These are phyloP conservation scores for Artomyces pyxidatus DNA, from an alignment of 768 basidiomycete species.

Conservation along the genomic window DNA sequence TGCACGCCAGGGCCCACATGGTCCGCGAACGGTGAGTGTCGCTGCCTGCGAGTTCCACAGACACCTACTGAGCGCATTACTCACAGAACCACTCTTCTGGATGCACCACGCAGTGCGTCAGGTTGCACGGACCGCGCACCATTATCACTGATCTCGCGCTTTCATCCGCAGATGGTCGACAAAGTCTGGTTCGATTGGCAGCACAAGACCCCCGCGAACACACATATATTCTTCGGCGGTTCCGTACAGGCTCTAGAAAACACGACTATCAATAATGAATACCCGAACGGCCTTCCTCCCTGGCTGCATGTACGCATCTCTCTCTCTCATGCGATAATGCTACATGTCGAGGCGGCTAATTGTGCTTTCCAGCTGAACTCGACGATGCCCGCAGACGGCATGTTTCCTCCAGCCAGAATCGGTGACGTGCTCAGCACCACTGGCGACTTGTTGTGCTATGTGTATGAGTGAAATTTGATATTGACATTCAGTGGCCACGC, in stretches of 20 bases:
- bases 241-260: slow-evolving; percentile 21
- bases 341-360: too few species aligned
- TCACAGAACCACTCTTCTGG: slow-evolving; percentile 28
- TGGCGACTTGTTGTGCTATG: slow-evolving; percentile 27
- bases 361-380: slow-evolving; percentile 18
- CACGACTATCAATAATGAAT: slow-evolving; percentile 16
- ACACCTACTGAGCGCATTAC: not conserved
- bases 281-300: slow-evolving; percentile 21
- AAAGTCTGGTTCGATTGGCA: slow-evolving; percentile 33
- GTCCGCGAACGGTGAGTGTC: slow-evolving; percentile 24
- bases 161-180: slow-evolving; percentile 25
- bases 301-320: slow-evolving; percentile 16
- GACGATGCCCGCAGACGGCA: slow-evolving; percentile 21
- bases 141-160: not conserved
- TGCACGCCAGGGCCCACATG: slow-evolving; percentile 23
- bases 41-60: not conserved
- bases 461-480: slow-evolving; percentile 21
- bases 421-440: slow-evolving; percentile 25
- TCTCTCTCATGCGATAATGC: not conserved
- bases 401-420: slow-evolving; percentile 20
- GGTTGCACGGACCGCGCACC: not conserved
- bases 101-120: slow-evolving; percentile 26
- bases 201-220: slow-evolving; percentile 17
- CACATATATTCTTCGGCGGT: slow-evolving; percentile 24
- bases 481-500: too few species aligned